Base-by-base conservation (phyloP, 805 yeast genomes). In the Kluyveromyces dobzhanskii region DNA sequence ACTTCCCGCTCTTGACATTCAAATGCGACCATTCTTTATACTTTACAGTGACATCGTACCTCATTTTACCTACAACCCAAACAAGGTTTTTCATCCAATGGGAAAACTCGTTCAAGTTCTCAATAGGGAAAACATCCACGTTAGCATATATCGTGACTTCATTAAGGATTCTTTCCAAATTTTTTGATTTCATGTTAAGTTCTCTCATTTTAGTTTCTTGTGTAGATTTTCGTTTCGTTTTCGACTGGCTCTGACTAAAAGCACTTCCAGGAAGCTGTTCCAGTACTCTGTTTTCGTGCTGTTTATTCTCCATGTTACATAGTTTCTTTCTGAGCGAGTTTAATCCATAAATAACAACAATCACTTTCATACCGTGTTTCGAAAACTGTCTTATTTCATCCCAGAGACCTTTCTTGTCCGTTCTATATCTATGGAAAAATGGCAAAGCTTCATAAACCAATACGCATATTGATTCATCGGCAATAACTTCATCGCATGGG, bases 11-110 rank as follows among this genome's bases (percentile, higher is more conserved):
- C 49, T 65, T 70, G 9, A 78, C 61, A 4, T 79, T 78, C 7
- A 81, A 56, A 45, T 74, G 76, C 1, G 80, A 69, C 39, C 76
- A 65, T 28, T 71, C 71, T 41, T 67, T 64, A 51, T 76, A 72
- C 44, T 85, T 57, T 43, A 75, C 70, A 27, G 59, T 58, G 17
- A 73, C 73, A 50, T 80, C 86, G 55, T 75, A 74, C 23, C 76
- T 50, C 10, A 74, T 62, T 12, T 61, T 53, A 0, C 77, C 67
- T 5, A 80, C 66, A 0, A 85, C 67, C 46, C 76, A 72, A 0
- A 83, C 63, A 44, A 79, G 68, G 12, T 79, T 70, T 33, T 65
- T 70, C 12, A 80, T 50, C 77, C 85, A 77, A 3, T 84, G 34
- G 56, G 65, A 5, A 52, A 50, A 33, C 65, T 73, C 57, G 64